Base-by-base conservation (phyloP, 176 grass and related monocot genomes). In the Elymus sibiricus region DNA sequence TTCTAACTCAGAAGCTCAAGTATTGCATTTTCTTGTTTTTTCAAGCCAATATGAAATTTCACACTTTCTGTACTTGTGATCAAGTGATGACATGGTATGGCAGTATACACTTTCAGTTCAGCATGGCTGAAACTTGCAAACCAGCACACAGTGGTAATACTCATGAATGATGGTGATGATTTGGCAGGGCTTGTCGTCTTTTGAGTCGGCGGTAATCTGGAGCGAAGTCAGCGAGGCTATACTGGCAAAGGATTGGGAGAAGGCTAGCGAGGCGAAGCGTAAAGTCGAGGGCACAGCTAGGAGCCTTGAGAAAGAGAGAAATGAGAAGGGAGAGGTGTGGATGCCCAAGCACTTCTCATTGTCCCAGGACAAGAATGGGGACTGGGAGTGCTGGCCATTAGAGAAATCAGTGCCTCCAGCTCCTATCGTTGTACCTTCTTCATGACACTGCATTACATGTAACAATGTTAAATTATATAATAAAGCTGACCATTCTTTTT, bases 351-450 rank as follows among this genome's bases (percentile, higher is more conserved):
- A 99, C 77, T 99, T 99, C 82, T 90, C 90, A 0, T 31, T 99
- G 66, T 82, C 86, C 38, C 92, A 87, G 32, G 90, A 83, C 34
- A 96, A 99, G 60, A 26, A 94, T 19, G 83, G 90, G 46, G 79
- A 77, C 1, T 99, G 92, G 97, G 94, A 99, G 13, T 99, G 97
- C 77, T 91, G 79, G 26, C 92, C 97, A 17, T 22, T 98, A 29
- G 81, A 89, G 56, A 27, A 47, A 38, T 80, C 76, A 1, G 88
- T 95, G 47, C 86, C 82, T 17, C 84, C 67, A 44, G 92, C 97
- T 70, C 94, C 94, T 17, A 85, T 98, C 70, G 47, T 76, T 64
- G 86, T 87, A 31, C 83, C 84, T 12, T 61, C 38, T 9, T 71
- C 46, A 63, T 88, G 58, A 88, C 15, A 73, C 29, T 79, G 16